Conservation (phyloP, 2,329 filamentous ascomycete species). For the Anisogramma anomala region DNA sequence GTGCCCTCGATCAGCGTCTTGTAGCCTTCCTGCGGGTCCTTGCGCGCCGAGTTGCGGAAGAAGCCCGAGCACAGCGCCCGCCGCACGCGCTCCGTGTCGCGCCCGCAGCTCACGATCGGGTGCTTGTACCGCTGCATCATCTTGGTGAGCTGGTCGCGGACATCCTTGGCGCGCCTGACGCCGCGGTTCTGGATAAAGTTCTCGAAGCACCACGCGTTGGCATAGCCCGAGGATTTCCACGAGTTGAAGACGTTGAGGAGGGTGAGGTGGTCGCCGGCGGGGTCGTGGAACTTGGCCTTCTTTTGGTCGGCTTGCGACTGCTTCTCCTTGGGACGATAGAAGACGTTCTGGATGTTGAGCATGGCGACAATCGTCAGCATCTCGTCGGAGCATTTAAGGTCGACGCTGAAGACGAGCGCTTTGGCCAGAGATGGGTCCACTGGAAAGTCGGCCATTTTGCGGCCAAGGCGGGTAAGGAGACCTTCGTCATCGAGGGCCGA, state of each 20-base stretch:
- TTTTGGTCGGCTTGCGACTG: constrained; percentile 94
- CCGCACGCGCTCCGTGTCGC: constrained; percentile 75
- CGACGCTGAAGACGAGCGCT: constrained; percentile 75
- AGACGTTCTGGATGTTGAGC: constrained; percentile 77
- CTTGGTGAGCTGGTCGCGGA: constrained; percentile 79
- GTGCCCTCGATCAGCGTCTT: constrained; percentile 95
- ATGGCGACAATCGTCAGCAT: constrained; percentile 90
- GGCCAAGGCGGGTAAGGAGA: constrained; percentile 75
- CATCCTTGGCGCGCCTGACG: constrained; percentile 83
- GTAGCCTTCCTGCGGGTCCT: constrained; percentile 93
- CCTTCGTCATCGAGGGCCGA: constrained; percentile 92
- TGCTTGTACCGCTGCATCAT: constrained; percentile 93
- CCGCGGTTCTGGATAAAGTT: constrained; percentile 92
- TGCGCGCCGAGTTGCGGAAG: constrained; percentile 89
- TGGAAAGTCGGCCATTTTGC: constrained; percentile 97
- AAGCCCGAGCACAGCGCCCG: constrained; percentile 86
- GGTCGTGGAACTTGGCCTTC: constrained; percentile 94
- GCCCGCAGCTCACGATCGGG: constrained; percentile 64
- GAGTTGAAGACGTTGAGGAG: constrained; percentile 92
- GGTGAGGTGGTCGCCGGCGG: constrained; percentile 86
- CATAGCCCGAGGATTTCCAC: constrained; percentile 82
- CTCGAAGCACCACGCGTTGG: constrained; percentile 87
- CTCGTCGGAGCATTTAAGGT: constrained; percentile 84
- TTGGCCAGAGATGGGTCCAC: constrained; percentile 94
- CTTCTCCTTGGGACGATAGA: constrained; percentile 96